Conservation (phyloP, 495 filamentous ascomycete genomes). For the Penicillium atrosanguineum region DNA sequence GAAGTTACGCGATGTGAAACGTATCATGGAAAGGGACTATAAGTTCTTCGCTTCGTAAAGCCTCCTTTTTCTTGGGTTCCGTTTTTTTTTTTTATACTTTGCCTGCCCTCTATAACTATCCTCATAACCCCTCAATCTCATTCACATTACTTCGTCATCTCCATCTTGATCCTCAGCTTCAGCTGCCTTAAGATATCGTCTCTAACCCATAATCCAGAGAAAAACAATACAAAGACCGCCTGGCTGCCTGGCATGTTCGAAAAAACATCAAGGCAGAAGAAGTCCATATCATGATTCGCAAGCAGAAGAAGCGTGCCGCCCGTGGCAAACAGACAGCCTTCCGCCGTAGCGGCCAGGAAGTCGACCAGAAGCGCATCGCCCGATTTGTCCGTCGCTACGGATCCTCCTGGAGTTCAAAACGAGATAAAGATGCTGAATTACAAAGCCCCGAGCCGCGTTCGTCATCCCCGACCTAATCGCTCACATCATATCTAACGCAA, state of each 20-base stretch:
- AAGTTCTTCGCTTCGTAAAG: constrained; percentile 42
- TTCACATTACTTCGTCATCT: not conserved
- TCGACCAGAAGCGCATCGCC: constrained; percentile 39
- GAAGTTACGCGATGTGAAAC: constrained; percentile 43
- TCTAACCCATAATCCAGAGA: constrained; percentile 23
- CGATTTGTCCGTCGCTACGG: constrained; percentile 40
- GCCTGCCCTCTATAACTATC: constrained; percentile 8
- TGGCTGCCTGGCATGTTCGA: constrained; percentile 42
- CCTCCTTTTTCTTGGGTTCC: constrained; percentile 12
- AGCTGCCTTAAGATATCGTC: no score
- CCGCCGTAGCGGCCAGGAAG: constrained; percentile 35
- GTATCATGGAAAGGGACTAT: constrained; percentile 43
- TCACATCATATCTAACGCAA: constrained; percentile 2
- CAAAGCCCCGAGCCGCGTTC: constrained; percentile 38
- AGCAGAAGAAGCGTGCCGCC: constrained; percentile 42
- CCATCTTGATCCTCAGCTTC: not conserved
- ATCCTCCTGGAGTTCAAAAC: constrained; percentile 20
- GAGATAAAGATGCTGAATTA: constrained; percentile 19
- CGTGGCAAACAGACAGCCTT: constrained; percentile 44
- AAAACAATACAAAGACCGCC: constrained; percentile 49
- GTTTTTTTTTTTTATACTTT: constrained; percentile 15
- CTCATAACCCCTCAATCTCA: not conserved
- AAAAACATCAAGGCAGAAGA: constrained; percentile 47
- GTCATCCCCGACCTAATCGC: constrained; percentile 2
- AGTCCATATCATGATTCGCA: constrained; percentile 43